Evolutionary conservation across 176 grass and related monocot genomes (phyloP), one percentile per base, ranked within the genome.

Genomic region (Saccharum officinarum): DNA sequence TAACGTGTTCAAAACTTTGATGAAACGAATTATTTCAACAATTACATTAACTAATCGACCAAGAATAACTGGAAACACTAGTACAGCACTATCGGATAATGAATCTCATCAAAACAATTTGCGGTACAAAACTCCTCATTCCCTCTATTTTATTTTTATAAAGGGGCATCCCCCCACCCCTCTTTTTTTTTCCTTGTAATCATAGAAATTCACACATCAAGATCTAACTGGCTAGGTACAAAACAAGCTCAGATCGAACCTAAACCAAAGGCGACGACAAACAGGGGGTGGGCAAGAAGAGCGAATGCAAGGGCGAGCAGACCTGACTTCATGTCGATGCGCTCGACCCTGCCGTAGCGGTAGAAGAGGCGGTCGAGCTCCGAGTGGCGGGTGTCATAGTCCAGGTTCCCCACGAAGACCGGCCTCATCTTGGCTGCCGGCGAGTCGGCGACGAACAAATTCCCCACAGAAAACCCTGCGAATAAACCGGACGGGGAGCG

Each of bases 251-350:
- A 28, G 10, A 69, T 37, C 62, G 36, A 45, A 18, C 6, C 3
- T 18, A 28, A 13, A 76, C 18, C 8, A 22, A 22, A 37, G 10
- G 1, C 6, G 10, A 25, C 12, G n/a, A 16, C 3, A 71, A 18
- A 23, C 10, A 20, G 2, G 2, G 52, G 3, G 0, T 14, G 12
- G 7, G 22, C 13, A 25, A 26, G n/a, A 7, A 4, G n/a, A 13
- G 17, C 10, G 3, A 9, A 15, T 7, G 2, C 1, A 28, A 10
- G 23, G 52, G 69, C 1, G 0, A 0, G 55, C 54, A 31, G 57
- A 90, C 93, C 88, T 81, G 90, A 95, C 83, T 95, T 95, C 90
- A 92, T 92, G 84, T 95, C 93, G 80, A 95, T 95, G 86, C 93
- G 93, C 5, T 95, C 86, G 36, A 95, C 80, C 75, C 85, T 92